A percentile compares a stretch with the other conserved stretches of the same genome.
phyloP scores from a whole-genome alignment of 345 rosid species.

The Balakata baccata region DNA sequence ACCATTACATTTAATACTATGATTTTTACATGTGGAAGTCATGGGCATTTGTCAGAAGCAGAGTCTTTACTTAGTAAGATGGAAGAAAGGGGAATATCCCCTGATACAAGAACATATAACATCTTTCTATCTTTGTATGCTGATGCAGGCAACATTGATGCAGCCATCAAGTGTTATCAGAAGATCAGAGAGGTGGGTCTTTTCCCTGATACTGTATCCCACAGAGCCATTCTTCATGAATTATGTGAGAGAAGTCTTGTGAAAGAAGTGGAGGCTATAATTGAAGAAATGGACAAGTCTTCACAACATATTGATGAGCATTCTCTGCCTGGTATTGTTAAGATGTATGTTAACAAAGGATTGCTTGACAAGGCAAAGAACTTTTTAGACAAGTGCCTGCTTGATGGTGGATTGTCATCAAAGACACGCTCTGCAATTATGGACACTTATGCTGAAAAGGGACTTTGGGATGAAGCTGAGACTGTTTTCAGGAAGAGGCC shows the following conservation, averaged over 20 bases:
- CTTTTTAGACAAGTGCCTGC: conserved; percentile 46
- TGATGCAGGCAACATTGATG: conserved; percentile 59
- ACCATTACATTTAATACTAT: conserved; percentile 81
- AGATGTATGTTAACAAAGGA: conserved; percentile 66
- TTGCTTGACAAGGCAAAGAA: conserved; percentile 44
- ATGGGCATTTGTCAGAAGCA: conserved; percentile 69
- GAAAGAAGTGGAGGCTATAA: conserved; percentile 55
- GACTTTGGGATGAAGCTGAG: conserved; percentile 83
- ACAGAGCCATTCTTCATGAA: conserved; percentile 67
- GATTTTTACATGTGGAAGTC: conserved; percentile 82
- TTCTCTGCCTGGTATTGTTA: conserved; percentile 66
- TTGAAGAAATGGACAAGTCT: conserved; percentile 56
- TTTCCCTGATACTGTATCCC: conserved; percentile 68
- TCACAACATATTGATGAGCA: conserved; percentile 57
- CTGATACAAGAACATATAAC: conserved; percentile 83
- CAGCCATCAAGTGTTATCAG: conserved; percentile 55
- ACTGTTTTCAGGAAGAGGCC: conserved; percentile 49
- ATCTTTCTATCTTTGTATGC: conserved; percentile 72
- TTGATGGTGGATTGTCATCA: conserved; percentile 47
- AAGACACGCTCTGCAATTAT: conserved; percentile 62
- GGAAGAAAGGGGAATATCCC: conserved; percentile 61
- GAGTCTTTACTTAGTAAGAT: conserved; percentile 68
- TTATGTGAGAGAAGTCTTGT: conserved; percentile 69
- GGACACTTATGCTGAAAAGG: conserved; percentile 75
- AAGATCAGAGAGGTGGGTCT: conserved; percentile 72